phyloP scores from a whole-genome alignment of 2,329 filamentous ascomycete genomes.

The Alternaria metachromatica region DNA sequence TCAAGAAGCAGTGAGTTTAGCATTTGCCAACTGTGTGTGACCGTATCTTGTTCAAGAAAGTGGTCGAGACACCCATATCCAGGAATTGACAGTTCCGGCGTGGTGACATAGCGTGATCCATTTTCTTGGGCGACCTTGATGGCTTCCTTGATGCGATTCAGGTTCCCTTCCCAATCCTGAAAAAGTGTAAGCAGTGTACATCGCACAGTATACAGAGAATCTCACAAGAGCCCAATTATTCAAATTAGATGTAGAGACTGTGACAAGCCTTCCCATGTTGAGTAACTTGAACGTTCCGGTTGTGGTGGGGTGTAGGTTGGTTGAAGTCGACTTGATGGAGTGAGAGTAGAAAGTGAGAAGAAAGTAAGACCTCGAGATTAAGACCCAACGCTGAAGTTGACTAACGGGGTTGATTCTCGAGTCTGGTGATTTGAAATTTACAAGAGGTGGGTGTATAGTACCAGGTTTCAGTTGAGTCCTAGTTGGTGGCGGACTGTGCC shows the following conservation, averaged over 20 bases:
- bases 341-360: neutral
- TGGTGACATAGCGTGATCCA: conserved; percentile 1
- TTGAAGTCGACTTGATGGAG: neutral
- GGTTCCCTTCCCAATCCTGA: conserved; percentile 61
- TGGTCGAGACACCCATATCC: conserved; percentile 63
- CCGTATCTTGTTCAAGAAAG: conserved; percentile 45
- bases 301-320: neutral
- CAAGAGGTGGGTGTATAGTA: neutral
- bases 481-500: conserved; percentile 1
- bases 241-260: conserved; percentile 40
- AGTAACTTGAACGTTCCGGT: neutral
- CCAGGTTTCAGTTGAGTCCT: neutral
- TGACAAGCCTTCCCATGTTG: conserved; percentile 28
- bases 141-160: conserved; percentile 67
- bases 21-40: conserved; percentile 60
- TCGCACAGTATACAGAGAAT: too few species aligned
- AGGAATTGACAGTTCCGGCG: conserved; percentile 34
- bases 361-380: neutral
- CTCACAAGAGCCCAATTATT: conserved; percentile 10
- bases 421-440: neutral
- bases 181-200: too few species aligned
- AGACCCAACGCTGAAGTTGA: neutral
- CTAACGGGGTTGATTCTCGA: neutral
- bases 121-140: conserved; percentile 47
- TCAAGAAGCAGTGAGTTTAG: conserved; percentile 67